Evolutionary conservation across 257 asterid genomes (phyloP).

Genomic region (Solanum tarijense): DNA sequence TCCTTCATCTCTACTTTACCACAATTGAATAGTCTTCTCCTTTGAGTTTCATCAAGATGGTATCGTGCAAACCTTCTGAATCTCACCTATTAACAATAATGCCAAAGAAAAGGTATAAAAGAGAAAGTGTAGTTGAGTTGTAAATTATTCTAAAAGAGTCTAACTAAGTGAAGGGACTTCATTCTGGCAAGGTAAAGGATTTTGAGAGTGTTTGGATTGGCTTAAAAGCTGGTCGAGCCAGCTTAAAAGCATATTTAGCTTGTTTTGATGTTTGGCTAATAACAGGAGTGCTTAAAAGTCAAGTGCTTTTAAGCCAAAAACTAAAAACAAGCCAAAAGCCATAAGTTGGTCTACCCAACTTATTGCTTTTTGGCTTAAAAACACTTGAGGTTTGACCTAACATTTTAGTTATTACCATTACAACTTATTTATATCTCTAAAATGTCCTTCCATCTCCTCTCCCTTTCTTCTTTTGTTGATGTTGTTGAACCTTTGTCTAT

Average conservation of each 20-base stretch:
- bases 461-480: not conserved
- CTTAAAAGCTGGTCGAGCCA: not conserved
- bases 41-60: not conserved
- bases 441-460: not conserved
- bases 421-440: not conserved
- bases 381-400: not conserved
- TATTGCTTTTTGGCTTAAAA: not conserved
- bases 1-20: not conserved
- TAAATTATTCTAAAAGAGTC: not conserved
- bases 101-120: not conserved
- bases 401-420: not conserved
- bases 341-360: not conserved
- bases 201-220: not conserved
- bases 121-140: not conserved
- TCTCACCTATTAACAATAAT: not conserved
- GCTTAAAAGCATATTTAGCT: not conserved
- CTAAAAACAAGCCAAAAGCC: not conserved
- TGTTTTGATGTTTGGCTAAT: not conserved
- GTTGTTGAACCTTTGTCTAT: not conserved
- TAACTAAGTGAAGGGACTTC: not conserved
- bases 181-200: not conserved
- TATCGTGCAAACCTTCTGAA: not conserved
- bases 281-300: not conserved
- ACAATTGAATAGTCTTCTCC: not conserved
- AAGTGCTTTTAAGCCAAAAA: not conserved